Evolutionary conservation across 2,329 filamentous ascomycete genomes (phyloP).

Genomic region (Cryoendolithus antarcticus): DNA sequence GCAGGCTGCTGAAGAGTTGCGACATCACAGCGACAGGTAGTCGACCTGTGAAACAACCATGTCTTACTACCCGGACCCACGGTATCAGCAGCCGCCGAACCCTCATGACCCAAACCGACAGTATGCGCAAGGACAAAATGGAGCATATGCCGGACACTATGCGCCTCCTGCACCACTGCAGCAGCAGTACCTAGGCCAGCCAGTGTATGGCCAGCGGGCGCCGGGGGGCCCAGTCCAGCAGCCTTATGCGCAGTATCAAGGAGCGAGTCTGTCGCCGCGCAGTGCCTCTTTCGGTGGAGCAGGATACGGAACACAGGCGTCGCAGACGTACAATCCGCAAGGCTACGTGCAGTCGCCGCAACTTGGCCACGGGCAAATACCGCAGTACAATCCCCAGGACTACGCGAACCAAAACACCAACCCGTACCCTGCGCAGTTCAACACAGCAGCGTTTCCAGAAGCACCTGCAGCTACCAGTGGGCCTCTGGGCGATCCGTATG

Average conservation of each 20-base stretch:
- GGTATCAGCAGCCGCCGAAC: conserved; percentile 22
- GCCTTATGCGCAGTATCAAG: conserved; percentile 10
- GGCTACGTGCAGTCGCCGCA: conserved; percentile 41
- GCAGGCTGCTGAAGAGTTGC: too few species aligned
- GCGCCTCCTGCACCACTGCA: conserved; percentile 7
- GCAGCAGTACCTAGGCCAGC: conserved; percentile 15
- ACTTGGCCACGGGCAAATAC: conserved; percentile 34
- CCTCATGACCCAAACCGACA: conserved; percentile 12
- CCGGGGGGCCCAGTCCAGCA: conserved; percentile 19
- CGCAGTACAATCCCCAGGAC: conserved; percentile 59
- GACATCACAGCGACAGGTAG: too few species aligned
- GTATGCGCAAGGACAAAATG: conserved; percentile 15
- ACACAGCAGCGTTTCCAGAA: conserved; percentile 15
- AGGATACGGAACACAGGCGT: conserved; percentile 15
- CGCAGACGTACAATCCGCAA: conserved; percentile 48
- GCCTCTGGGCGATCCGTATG: conserved; percentile 17
- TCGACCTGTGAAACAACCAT: conserved; percentile 21
- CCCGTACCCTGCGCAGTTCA: conserved; percentile 18
- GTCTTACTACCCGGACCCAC: conserved; percentile 45
- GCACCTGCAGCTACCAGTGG: conserved; percentile 14
- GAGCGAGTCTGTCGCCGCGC: conserved; percentile 5
- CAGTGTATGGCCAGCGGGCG: conserved; percentile 13
- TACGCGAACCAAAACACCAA: conserved; percentile 34
- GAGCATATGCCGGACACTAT: conserved; percentile 12
- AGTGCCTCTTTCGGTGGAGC: conserved; percentile 3